A percentile compares a stretch with the other conserved stretches of the same genome.
These are phyloP conservation scores for Yarrowia sp. DNA, from an alignment of 805 yeast species.

Conservation along the genomic window DNA sequence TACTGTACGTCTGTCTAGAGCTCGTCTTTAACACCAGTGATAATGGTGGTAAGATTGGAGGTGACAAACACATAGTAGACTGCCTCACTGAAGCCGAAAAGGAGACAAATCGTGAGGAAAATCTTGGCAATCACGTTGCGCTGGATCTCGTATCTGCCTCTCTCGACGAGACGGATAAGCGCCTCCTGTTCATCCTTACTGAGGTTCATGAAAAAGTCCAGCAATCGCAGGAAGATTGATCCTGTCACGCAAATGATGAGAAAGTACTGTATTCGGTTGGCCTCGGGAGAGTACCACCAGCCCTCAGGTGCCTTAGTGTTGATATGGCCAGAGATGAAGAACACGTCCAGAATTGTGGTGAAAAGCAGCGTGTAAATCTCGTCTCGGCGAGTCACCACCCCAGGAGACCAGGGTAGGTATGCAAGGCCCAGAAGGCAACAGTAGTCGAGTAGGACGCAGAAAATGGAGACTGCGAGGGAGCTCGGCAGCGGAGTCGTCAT, in stretches of 20 bases:
- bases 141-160: neutral
- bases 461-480: slow-evolving; percentile 7
- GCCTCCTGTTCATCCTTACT: slow-evolving; percentile 18
- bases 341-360: slow-evolving; percentile 16
- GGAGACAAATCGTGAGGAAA: neutral
- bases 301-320: slow-evolving; percentile 21
- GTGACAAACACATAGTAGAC: slow-evolving; percentile 14
- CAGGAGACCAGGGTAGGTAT: slow-evolving; percentile 14
- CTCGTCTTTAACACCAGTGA: neutral
- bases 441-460: slow-evolving; percentile 18
- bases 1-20: neutral
- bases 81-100: neutral
- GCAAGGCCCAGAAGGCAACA: slow-evolving; percentile 19
- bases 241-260: slow-evolving; percentile 16
- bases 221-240: slow-evolving; percentile 3
- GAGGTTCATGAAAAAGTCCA: slow-evolving; percentile 19
- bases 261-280: slow-evolving; percentile 11
- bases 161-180: neutral
- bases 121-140: slow-evolving; percentile 1
- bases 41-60: neutral
- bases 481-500: neutral
- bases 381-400: slow-evolving; percentile 22
- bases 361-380: slow-evolving; percentile 12
- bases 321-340: slow-evolving; percentile 19
- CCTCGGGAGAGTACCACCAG: slow-evolving; percentile 19